Evolutionary conservation across 202 grass and related monocot genomes (phyloP).

Genomic region (Carex sylvatica): DNA sequence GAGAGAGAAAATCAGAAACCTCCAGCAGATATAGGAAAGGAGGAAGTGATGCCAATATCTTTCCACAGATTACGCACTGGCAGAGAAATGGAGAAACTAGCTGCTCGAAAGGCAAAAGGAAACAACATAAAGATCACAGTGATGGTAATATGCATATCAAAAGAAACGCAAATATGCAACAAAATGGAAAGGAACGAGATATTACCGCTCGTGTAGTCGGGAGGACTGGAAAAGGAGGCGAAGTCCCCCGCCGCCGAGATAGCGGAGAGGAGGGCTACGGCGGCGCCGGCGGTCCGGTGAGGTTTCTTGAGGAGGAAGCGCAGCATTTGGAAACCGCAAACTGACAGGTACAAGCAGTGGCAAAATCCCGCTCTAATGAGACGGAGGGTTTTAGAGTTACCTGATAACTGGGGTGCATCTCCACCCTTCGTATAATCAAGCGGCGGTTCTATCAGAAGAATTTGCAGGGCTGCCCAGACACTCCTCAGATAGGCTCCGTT

Average conservation of each 20-base stretch:
- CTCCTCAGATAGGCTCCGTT: too few relatives aligned
- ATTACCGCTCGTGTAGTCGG: background rate
- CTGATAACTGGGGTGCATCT: too few relatives aligned
- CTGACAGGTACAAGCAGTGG: background rate
- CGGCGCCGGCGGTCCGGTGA: background rate
- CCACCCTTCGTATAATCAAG: too few relatives aligned
- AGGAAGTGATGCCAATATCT: background rate
- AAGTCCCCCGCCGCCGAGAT: background rate
- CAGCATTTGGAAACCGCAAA: conserved; percentile 2
- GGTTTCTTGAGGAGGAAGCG: conserved; percentile 21
- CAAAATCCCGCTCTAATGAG: background rate
- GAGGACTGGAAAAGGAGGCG: background rate
- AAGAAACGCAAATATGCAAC: background rate
- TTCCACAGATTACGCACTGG: conserved; percentile 2
- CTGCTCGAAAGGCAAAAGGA: background rate
- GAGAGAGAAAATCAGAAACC: background rate
- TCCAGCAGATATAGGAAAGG: background rate
- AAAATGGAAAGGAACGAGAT: background rate
- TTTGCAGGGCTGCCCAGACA: too few relatives aligned
- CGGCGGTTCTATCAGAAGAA: too few relatives aligned
- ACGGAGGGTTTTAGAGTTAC: background rate
- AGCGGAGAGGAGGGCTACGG: background rate
- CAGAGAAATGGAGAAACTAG: background rate
- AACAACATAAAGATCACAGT: background rate
- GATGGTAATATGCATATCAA: background rate